Conservation (phyloP, 345 rosid genomes). For the Laguncularia racemosa region DNA sequence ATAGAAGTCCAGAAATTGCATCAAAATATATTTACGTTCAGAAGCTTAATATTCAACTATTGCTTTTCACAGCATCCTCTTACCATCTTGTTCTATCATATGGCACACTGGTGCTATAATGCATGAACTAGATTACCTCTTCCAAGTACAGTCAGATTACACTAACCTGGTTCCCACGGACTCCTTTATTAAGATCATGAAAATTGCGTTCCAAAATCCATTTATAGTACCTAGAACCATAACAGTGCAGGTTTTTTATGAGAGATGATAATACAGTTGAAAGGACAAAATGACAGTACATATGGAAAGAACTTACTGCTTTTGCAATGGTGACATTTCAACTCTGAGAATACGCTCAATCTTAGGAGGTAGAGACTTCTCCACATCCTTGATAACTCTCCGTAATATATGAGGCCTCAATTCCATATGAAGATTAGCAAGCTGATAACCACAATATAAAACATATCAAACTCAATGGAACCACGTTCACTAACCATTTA, state of each 20-base stretch:
- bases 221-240: constrained; percentile 77
- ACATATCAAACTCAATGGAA: constrained; percentile 4
- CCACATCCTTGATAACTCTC: constrained; percentile 98
- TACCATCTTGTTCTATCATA: no score
- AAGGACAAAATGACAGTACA: not conserved
- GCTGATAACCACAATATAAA: constrained; percentile 38
- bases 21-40: no score
- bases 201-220: constrained; percentile 99
- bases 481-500: constrained; percentile 1
- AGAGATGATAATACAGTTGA: not conserved
- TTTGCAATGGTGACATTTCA: constrained; percentile 99
- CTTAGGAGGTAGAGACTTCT: constrained; percentile 98
- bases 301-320: constrained; percentile 54
- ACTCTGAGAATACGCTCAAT: constrained; percentile 98
- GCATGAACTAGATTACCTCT: no score
- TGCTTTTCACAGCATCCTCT: no score
- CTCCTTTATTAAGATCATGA: constrained; percentile 97
- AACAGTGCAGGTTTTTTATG: not conserved
- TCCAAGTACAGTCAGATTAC: not conserved
- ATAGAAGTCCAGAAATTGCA: no score
- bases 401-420: constrained; percentile 97
- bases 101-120: no score
- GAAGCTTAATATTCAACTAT: no score
- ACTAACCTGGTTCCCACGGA: constrained; percentile 96
- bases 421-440: constrained; percentile 94